Base-by-base conservation (phyloP, 345 rosid genomes). In the Salix caprea region DNA sequence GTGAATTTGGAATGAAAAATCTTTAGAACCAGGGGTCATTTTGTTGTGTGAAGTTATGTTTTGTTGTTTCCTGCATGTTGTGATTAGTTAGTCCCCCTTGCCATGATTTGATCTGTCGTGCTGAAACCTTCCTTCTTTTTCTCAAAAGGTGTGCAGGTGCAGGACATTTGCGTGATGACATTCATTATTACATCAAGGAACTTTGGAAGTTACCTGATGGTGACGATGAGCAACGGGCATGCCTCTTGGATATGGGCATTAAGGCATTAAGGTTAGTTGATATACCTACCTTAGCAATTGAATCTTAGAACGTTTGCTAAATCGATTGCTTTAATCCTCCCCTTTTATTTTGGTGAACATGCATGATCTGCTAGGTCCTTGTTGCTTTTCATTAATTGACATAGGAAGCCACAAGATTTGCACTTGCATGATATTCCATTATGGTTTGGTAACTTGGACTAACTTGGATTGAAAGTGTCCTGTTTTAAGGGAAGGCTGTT, bases 81-180 rank as follows among this genome's bases (percentile, higher is more conserved):
- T 66, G 62, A 48, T 64, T 40, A 14, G 10, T 65, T 30, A 46
- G 13, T 13, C 69, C 61, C 32, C 60, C 5, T 36, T 72, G 34
- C 10, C 18, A n/a, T n/a, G 69, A 15, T 40, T 28, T 46, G 16
- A 32, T 61, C 26, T 71, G 56, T 75, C 74, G 24, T 77, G 71
- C 71, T 87, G 74, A 70, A 72, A 61, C 40, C 32, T 61, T 42
- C 36, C 42, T 76, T 69, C 78, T 48, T 71, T 81, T 44, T 42
- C 46, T 42, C 46, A 42, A 58, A 69, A 96, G 99, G 82, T 91
- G 98, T 85, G 91, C 93, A 16, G 99, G 93, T 73, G 98, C 98
- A 28, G 99, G 99, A 74, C 93, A 96, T 86, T 76, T 93, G 74
- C 89, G 88, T 67, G 92, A 90, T 75, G 97, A 93, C 78, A 93